A percentile compares a stretch with the other conserved stretches of the same genome.
Conservation (phyloP, 169 alveolate genomes). For the Cardiosporidium cionae region DNA sequence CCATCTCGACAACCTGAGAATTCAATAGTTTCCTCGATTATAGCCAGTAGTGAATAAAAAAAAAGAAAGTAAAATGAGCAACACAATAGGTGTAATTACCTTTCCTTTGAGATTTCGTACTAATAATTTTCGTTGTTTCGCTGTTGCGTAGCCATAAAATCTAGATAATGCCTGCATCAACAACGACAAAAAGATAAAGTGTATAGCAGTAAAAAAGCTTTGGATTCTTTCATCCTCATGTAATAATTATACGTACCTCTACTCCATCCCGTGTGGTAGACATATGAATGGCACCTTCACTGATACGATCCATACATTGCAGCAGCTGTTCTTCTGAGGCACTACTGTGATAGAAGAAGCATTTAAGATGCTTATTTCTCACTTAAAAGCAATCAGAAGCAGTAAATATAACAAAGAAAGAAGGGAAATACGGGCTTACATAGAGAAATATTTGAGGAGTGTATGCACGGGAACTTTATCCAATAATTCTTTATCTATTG, state of each 20-base stretch:
- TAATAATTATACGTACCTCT: neutral
- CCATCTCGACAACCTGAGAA: neutral
- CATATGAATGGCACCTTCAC: neutral
- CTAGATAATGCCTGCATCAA: constrained; percentile 16
- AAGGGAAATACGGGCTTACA: neutral
- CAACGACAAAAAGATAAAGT: neutral
- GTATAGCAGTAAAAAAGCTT: neutral
- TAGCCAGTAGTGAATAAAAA: too few relatives aligned
- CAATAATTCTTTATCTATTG: neutral
- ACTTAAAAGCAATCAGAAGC: too few relatives aligned
- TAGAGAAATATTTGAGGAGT: neutral
- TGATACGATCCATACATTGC: neutral
- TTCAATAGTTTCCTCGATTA: too few relatives aligned
- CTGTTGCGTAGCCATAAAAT: constrained; percentile 19
- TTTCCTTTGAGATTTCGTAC: constrained; percentile 10
- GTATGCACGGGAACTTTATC: neutral
- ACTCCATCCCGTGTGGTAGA: neutral
- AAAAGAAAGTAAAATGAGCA: constrained; percentile 1
- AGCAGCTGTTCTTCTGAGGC: neutral
- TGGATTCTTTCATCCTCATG: too few relatives aligned
- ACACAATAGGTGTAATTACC: neutral
- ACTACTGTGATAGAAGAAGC: neutral
- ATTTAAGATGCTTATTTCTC: too few relatives aligned
- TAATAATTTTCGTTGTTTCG: constrained; percentile 16
- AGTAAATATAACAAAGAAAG: neutral